phyloP scores from a whole-genome alignment of 1,284 basidiomycete genomes.

The Moesziomyces antarcticus region DNA sequence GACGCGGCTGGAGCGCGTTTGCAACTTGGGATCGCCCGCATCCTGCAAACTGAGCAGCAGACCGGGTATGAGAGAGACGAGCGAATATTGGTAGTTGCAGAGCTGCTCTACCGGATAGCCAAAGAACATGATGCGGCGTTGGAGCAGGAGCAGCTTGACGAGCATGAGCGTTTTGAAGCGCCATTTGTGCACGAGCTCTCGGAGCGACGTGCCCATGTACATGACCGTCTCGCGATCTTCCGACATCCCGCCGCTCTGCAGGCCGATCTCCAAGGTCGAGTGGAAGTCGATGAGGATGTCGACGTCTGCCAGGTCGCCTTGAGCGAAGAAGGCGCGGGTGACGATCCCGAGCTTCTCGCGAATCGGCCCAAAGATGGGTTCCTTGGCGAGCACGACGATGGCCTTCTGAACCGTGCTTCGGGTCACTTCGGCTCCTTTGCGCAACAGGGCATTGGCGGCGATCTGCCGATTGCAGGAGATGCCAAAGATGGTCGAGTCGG shows the following conservation, averaged over 20 bases:
- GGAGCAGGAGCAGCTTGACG: slow-evolving; percentile 93
- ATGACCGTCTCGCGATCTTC: slow-evolving; percentile 68
- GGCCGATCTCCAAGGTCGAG: slow-evolving; percentile 62
- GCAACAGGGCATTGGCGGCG: slow-evolving; percentile 80
- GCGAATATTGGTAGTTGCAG: slow-evolving; percentile 96
- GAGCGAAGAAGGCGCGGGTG: slow-evolving; percentile 71
- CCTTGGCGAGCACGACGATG: slow-evolving; percentile 86
- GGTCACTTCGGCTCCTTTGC: slow-evolving; percentile 87
- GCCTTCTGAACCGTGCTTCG: slow-evolving; percentile 97
- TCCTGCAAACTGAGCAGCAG: slow-evolving; percentile 89
- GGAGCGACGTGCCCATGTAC: slow-evolving; percentile 91
- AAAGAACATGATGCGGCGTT: slow-evolving; percentile 85
- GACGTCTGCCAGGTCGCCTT: slow-evolving; percentile 63
- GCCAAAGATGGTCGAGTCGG: slow-evolving; percentile 50
- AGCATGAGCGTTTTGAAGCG: slow-evolving; percentile 90
- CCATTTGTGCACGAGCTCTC: slow-evolving; percentile 93
- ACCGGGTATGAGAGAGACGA: slow-evolving; percentile 72
- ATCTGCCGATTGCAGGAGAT: slow-evolving; percentile 87
- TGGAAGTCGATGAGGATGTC: slow-evolving; percentile 67
- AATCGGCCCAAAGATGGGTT: slow-evolving; percentile 67
- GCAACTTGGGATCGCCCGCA: slow-evolving; percentile 87
- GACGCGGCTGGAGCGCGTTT: slow-evolving; percentile 63
- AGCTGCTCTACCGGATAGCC: slow-evolving; percentile 96
- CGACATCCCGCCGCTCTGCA: slow-evolving; percentile 50
- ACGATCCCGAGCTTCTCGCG: slow-evolving; percentile 96